These are phyloP conservation scores for Tuber brumale DNA, from an alignment of 495 filamentous ascomycete genomes.

Conservation along the genomic window DNA sequence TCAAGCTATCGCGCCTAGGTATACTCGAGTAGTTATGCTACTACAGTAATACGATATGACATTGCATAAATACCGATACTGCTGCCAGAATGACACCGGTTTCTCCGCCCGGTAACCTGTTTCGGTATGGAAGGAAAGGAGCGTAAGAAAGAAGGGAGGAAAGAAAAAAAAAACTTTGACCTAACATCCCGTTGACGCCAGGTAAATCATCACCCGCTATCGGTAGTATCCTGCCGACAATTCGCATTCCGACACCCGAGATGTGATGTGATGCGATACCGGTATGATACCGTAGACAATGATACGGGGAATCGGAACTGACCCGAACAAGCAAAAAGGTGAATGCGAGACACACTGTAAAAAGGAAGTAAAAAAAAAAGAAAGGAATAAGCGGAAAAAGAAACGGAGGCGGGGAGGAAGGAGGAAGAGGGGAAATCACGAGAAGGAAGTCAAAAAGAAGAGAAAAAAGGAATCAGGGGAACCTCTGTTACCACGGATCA, in stretches of 20 bases:
- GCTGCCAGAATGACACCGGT: too few species aligned
- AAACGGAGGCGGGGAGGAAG: background rate
- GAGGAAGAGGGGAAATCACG: background rate
- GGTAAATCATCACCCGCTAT: background rate
- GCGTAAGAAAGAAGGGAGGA: background rate
- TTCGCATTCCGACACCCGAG: background rate
- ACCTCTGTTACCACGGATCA: slow-evolving; percentile 6
- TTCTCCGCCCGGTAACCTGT: background rate
- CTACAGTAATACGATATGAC: background rate
- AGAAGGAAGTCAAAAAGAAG: too few species aligned
- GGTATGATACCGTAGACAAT: background rate
- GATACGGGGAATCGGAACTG: background rate
- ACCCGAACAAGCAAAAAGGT: background rate
- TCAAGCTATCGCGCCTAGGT: background rate
- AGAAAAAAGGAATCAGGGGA: background rate
- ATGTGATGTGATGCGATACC: background rate
- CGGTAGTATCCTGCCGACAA: background rate
- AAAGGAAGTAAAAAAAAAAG: slow-evolving; percentile 1
- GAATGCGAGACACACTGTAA: background rate
- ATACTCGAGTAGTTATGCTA: background rate
- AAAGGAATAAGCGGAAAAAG: background rate
- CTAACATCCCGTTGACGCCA: background rate
- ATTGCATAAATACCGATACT: too few species aligned
- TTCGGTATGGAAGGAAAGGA: background rate
- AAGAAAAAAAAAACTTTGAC: background rate